Base-by-base conservation (phyloP, 1,139 yeast genomes). In the Williopsis jadinii region DNA sequence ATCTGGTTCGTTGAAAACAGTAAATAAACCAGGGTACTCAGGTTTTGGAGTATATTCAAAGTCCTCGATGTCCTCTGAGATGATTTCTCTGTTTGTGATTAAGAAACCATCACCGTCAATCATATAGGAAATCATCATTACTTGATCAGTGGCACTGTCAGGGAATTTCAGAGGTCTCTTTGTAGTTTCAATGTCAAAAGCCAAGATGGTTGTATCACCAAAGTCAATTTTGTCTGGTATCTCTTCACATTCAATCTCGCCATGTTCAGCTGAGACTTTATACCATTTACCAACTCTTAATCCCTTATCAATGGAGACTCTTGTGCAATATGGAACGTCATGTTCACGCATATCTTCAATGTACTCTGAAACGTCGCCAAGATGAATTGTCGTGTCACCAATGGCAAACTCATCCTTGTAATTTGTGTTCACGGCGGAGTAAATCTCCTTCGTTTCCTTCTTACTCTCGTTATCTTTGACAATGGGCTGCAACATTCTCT, bases 71-170 rank as follows among this genome's bases (percentile, higher is more conserved):
- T 94, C 97, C 59, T 87, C 85, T 3, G 95, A 80, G 32, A 94
- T 90, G 52, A 94, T 87, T 53, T 90, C 97, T 55, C 99, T 68
- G 58, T 94, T 94, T 10, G 97, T 94, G 49, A 94, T 94, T 32
- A 94, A 68, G 57, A 67, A 94, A 35, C 99, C 99, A 53, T 87
- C 95, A 8, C 98, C 98, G 58, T 94, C 98, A 46, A 94, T 88
- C 98, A 94, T 94, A 62, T 94, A 94, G 3, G 98, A 94, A 43
- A 94, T 92, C 98, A 94, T 94, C 97, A 94, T 94, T 36, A 94
- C 75, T 62, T 87, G 95, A 65, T 94, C 99, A n/a, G 84, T 71
- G 15, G 84, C 71, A 5, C 97, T 76, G 56, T 87, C 98, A 0
- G 99, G 99, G 52, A 94, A 94, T 59, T 94, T 94, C 44, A 94